Conservation (phyloP, 805 yeast species). For the Pichia pseudocactophila region DNA sequence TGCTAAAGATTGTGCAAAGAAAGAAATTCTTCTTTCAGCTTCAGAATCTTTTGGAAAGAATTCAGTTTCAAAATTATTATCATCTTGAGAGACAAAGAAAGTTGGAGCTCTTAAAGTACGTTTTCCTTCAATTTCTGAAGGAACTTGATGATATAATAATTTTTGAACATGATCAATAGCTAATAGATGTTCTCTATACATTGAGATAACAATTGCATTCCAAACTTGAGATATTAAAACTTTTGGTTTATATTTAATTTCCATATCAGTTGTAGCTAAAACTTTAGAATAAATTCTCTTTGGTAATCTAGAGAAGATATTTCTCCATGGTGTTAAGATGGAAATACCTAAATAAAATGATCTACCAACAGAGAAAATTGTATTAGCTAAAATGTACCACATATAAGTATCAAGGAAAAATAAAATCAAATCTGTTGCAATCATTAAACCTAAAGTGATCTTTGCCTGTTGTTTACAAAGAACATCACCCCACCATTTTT, state of each 20-base stretch:
- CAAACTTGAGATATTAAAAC: conserved; percentile 96
- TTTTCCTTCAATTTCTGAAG: conserved; percentile 96
- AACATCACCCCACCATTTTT: conserved; percentile 69
- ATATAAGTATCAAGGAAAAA: conserved; percentile 98
- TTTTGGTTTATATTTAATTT: conserved; percentile 96
- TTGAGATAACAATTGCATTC: conserved; percentile 97
- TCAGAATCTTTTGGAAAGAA: conserved; percentile 95
- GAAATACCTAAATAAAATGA: conserved; percentile 99
- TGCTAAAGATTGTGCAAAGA: conserved; percentile 97
- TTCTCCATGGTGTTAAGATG: conserved; percentile 98
- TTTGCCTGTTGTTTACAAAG: conserved; percentile 83
- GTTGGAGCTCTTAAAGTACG: conserved; percentile 98
- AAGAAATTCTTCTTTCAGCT: conserved; percentile 98
- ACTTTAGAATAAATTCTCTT: conserved; percentile 98
- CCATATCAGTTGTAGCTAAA: conserved; percentile 98
- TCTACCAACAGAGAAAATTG: conserved; percentile 93
- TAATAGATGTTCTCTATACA: conserved; percentile 98
- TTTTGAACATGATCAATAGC: conserved; percentile 99
- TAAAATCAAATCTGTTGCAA: conserved; percentile 81
- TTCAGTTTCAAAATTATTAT: conserved; percentile 87
- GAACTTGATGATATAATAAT: conserved; percentile 95
- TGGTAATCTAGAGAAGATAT: conserved; percentile 94
- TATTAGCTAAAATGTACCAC: conserved; percentile 96
- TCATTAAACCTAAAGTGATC: conserved; percentile 88
- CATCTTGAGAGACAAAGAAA: conserved; percentile 97